Evolutionary conservation across 192 early-diverging fungal species (phyloP), one percentile per base, ranked within the genome.

Genomic region (Gamsiella multidivaricata): DNA sequence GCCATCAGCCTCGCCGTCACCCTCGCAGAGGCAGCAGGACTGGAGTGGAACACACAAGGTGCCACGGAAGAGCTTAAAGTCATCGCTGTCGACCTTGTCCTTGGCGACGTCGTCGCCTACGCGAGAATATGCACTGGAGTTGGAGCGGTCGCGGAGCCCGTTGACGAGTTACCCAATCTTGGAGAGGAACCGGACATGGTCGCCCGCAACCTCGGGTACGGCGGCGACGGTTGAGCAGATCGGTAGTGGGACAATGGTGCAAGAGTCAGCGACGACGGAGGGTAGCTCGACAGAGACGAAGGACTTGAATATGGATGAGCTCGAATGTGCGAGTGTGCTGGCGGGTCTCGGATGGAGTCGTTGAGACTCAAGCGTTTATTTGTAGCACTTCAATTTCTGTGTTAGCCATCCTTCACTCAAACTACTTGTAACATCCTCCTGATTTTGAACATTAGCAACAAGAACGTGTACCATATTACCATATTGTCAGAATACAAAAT

Each of bases 281-380:
- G 9, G 9, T n/a, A n/a, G n/a, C n/a, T n/a, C 37, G 0, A 20
- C 20, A 23, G 55, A 46, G 22, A 29, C 45, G 1, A 54, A 69
- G 54, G 60, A 69, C 23, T 29, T 76, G 37, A 69, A 78, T n/a
- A 42, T 78, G 60, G 74, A 78, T 43, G 74, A 78, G 31, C 47
- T 78, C 4, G 74, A 78, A 23, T 78, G 74, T 15, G 74, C 74
- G 34, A 78, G 43, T 17, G 74, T 78, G 29, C 25, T 78, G 18
- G 74, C 65, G 0, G 74, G 74, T 14, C 65, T 78, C 36, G 74
- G 74, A 18, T 78, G 74, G 74, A 60, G 65, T 28, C 74, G 61
- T 8, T 74, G 47, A 52, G 52, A 20, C 28, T n/a, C 4, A 32
- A 11, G 10, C 33, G 55, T 55, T 22, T 1, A 15, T 41, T 17